These are phyloP conservation scores for Epichloe bromicola DNA, from an alignment of 2,329 filamentous ascomycete genomes.

Conservation along the genomic window DNA sequence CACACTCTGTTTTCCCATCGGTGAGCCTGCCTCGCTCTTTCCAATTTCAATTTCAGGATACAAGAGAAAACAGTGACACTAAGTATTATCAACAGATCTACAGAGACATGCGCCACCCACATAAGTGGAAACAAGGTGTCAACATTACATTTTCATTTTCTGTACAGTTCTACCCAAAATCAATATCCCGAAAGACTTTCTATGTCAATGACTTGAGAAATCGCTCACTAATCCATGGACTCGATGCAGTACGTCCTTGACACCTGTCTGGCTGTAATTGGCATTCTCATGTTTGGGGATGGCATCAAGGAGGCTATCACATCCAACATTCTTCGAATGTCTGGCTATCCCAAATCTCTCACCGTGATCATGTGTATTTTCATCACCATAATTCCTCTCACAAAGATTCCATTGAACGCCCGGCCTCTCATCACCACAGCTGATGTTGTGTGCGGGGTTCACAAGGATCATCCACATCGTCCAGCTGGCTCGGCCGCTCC, in stretches of 20 bases:
- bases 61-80: neutral
- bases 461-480: conserved; percentile 27
- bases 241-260: conserved; percentile 60
- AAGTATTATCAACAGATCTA: conserved; percentile 34
- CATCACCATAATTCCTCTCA: conserved; percentile 85
- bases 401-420: conserved; percentile 85
- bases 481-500: conserved; percentile 27
- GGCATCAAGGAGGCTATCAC: conserved; percentile 81
- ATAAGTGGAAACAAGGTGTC: conserved; percentile 65
- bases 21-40: conserved; percentile 20
- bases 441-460: conserved; percentile 69
- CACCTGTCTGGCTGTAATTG: conserved; percentile 65
- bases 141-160: conserved; percentile 77
- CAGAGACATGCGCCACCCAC: conserved; percentile 56
- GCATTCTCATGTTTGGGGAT: conserved; percentile 90
- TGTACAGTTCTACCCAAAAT: conserved; percentile 25
- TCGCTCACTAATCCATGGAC: neutral
- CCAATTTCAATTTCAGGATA: no score
- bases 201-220: no score
- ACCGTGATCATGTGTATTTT: conserved; percentile 74
- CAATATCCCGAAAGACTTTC: neutral
- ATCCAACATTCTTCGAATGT: conserved; percentile 66
- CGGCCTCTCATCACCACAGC: conserved; percentile 77
- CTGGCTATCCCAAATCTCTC: conserved; percentile 59
- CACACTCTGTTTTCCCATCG: conserved; percentile 67